These are phyloP conservation scores for Fusarium incarnatum DNA, from an alignment of 2,329 filamentous ascomycete genomes.

Conservation along the genomic window DNA sequence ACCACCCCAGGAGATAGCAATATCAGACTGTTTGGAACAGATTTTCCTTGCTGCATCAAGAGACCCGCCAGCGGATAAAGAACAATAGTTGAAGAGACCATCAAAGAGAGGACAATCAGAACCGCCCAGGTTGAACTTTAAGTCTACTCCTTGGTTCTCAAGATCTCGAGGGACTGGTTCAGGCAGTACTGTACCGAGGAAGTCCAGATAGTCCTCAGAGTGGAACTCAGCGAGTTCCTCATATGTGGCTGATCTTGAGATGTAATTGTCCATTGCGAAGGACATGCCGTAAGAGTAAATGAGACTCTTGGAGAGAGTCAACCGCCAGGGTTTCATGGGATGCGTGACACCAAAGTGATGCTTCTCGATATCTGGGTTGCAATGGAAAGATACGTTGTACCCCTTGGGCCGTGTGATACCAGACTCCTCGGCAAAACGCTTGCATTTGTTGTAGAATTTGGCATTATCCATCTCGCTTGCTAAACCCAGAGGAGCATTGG, in stretches of 20 bases:
- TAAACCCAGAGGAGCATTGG: slow-evolving; percentile 60
- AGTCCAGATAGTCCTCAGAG: slow-evolving; percentile 89
- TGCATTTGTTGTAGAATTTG: slow-evolving; percentile 68
- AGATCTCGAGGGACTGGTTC: slow-evolving; percentile 73
- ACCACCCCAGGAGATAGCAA: slow-evolving; percentile 97
- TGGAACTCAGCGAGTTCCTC: slow-evolving; percentile 92
- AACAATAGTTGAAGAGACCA: slow-evolving; percentile 94
- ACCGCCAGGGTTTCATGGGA: slow-evolving; percentile 98
- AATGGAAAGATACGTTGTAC: slow-evolving; percentile 94
- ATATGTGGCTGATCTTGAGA: slow-evolving; percentile 83
- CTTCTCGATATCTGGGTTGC: slow-evolving; percentile 92
- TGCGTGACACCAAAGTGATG: slow-evolving; percentile 98
- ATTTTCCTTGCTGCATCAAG: slow-evolving; percentile 93
- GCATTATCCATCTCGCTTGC: slow-evolving; percentile 67
- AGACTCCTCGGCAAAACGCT: slow-evolving; percentile 67
- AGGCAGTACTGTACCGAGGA: slow-evolving; percentile 78
- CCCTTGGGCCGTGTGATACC: slow-evolving; percentile 84
- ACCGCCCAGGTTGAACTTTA: slow-evolving; percentile 85
- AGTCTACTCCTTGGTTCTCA: slow-evolving; percentile 70
- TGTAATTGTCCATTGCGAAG: slow-evolving; percentile 95
- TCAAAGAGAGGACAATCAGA: slow-evolving; percentile 98
- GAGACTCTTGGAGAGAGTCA: slow-evolving; percentile 94
- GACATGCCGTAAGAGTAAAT: slow-evolving; percentile 96
- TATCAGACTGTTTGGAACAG: slow-evolving; percentile 86
- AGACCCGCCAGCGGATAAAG: slow-evolving; percentile 90